These are phyloP conservation scores for Clitoria ternatea DNA, from an alignment of 306 rosid genomes.

Conservation along the genomic window DNA sequence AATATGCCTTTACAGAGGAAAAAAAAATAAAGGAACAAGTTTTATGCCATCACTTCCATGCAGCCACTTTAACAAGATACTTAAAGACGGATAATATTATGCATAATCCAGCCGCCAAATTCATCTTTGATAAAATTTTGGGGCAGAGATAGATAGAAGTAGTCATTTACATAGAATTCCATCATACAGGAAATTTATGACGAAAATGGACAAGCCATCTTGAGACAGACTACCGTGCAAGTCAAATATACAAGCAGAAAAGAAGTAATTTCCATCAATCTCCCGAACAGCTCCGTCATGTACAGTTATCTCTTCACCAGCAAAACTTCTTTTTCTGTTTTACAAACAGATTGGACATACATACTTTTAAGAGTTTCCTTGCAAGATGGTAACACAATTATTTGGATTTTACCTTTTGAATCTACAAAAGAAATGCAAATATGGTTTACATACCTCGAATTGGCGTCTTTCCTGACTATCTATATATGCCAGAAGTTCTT, in stretches of 20 bases:
- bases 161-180: conserved; percentile 1
- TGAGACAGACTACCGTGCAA: conserved; percentile 11
- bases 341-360: conserved; percentile 14
- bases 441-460: conserved; percentile 39
- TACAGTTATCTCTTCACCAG: conserved; percentile 50
- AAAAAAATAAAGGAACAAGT: background rate
- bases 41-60: background rate
- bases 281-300: conserved; percentile 15
- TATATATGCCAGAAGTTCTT: conserved; percentile 81
- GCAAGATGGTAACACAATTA: background rate
- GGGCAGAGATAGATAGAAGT: background rate
- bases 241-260: conserved; percentile 21
- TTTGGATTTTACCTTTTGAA: background rate
- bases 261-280: background rate
- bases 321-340: conserved; percentile 57
- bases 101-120: conserved; percentile 13
- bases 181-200: conserved; percentile 7
- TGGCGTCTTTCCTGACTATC: conserved; percentile 59
- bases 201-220: conserved; percentile 11
- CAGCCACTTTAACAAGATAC: background rate
- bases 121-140: background rate
- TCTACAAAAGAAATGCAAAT: conserved; percentile 2
- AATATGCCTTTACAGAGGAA: background rate
- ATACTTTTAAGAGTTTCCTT: conserved; percentile 3
- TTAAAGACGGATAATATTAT: background rate